A percentile compares a stretch with the other conserved stretches of the same genome.
Evolutionary conservation across 148 eudicot genomes (phyloP).

Genomic region (Agrostemma githago): DNA sequence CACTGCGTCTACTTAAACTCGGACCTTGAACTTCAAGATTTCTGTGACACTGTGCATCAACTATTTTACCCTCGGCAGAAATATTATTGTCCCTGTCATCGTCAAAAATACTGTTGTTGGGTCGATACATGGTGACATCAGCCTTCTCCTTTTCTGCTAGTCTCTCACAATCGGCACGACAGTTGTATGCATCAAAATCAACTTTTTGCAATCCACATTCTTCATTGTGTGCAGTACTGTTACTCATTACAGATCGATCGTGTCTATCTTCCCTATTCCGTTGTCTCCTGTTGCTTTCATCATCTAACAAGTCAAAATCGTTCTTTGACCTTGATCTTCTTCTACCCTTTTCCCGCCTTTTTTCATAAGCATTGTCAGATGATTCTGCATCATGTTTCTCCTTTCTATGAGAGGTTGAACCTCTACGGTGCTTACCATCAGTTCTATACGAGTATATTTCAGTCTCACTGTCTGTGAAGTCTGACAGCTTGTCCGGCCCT

Average conservation of each 20-base stretch:
- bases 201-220: constrained; percentile 1
- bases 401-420: constrained; percentile 8
- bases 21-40: constrained; percentile 4
- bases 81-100: background rate
- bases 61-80: constrained; percentile 5
- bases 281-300: background rate
- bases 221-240: background rate
- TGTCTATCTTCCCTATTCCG: constrained; percentile 11
- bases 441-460: constrained; percentile 1
- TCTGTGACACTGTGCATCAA: background rate
- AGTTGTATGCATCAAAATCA: constrained; percentile 11
- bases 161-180: background rate
- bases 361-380: constrained; percentile 17
- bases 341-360: constrained; percentile 14
- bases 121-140: background rate
- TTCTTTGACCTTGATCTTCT: constrained; percentile 20
- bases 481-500: constrained; percentile 12
- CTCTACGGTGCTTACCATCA: constrained; percentile 15
- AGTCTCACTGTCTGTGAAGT: constrained; percentile 13
- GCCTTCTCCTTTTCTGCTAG: background rate
- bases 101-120: background rate
- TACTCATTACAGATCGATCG: constrained; percentile 11
- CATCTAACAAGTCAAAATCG: constrained; percentile 13
- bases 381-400: constrained; percentile 15
- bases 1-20: constrained; percentile 4